A percentile compares a stretch with the other conserved stretches of the same genome.
phyloP scores from a whole-genome alignment of 129 eudicot genomes.

The Centella asiatica region DNA sequence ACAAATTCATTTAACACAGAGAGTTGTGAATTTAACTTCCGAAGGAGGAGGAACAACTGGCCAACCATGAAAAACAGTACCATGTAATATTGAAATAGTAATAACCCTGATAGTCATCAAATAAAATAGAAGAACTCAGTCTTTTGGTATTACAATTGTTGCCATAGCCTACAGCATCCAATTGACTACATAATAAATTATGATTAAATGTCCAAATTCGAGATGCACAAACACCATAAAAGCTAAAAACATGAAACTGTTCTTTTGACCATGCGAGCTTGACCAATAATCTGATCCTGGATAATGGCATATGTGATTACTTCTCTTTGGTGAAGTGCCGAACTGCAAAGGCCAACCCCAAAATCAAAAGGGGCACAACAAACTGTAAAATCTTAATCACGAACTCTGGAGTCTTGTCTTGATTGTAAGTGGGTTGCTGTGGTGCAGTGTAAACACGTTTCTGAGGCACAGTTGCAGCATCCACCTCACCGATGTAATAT shows the following conservation, averaged over 20 bases:
- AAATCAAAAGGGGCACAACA: slow-evolving; percentile 66
- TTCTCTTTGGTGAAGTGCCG: slow-evolving; percentile 69
- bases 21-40: background rate
- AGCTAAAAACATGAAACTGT: slow-evolving; percentile 6
- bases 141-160: background rate
- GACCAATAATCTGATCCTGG: background rate
- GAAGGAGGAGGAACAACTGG: background rate
- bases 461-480: slow-evolving; percentile 50
- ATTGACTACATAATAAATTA: background rate
- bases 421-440: slow-evolving; percentile 39
- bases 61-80: background rate
- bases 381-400: slow-evolving; percentile 69
- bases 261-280: background rate
- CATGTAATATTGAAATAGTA: background rate
- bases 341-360: slow-evolving; percentile 68
- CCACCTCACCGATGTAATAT: slow-evolving; percentile 32
- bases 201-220: background rate
- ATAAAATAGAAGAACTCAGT: background rate
- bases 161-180: background rate
- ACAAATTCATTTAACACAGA: too few relatives aligned
- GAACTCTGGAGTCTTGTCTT: slow-evolving; percentile 60
- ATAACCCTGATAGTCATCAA: background rate
- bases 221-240: background rate
- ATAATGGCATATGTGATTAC: background rate
- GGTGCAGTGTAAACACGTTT: slow-evolving; percentile 53